Base-by-base conservation (phyloP, 192 early-diverging fungal species). In the Geranomyces michiganensis region DNA sequence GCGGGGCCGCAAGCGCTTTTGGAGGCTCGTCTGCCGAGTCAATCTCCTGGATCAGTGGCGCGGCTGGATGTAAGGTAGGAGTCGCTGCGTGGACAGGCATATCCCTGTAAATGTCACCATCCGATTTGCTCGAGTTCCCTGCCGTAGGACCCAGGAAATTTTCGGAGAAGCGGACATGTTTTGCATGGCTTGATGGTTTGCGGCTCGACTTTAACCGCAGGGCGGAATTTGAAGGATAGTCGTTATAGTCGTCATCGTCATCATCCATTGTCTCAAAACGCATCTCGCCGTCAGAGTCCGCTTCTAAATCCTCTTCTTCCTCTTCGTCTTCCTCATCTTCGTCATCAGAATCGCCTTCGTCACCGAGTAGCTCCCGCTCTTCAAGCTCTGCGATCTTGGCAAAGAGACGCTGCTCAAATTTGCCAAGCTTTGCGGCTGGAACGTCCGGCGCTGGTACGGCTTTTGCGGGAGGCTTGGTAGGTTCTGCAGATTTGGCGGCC, bases 321-420 rank as follows among this genome's bases (percentile, higher is more conserved):
- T 72, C 78, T 27, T 79, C 78, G 44, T 78, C 77, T 26, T 79
- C 75, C 12, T 76, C 76, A 22, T 62, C 47, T 67, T 72, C 81
- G 62, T 56, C 61, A 70, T n/a, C 81, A 24, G 31, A 47, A 29
- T 62, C 76, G 44, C 48, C 81, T n/a, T 81, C 83, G 68, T 91
- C 17, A 27, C 58, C 58, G 21, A 33, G 17, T 7, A 29, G 85
- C 56, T 91, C 87, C 71, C 92, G 90, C 60, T 81, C 76, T 69
- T 94, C 92, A 14, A 90, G 78, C 56, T 87, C 81, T 24, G 83
- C 80, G 17, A 92, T 82, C 47, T 51, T 59, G 14, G 26, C 74
- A 43, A 80, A 68, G 24, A 71, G 45, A 74, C 30, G 51, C 58
- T 59, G 56, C 77, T 59, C 76, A 77, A 74, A 62, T 68, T 62